Percentiles rank a stretch among this genome's conserved stretches.
phyloP scores from a whole-genome alignment of 2,329 filamentous ascomycete species.

The Phialemoniopsis sp. region DNA sequence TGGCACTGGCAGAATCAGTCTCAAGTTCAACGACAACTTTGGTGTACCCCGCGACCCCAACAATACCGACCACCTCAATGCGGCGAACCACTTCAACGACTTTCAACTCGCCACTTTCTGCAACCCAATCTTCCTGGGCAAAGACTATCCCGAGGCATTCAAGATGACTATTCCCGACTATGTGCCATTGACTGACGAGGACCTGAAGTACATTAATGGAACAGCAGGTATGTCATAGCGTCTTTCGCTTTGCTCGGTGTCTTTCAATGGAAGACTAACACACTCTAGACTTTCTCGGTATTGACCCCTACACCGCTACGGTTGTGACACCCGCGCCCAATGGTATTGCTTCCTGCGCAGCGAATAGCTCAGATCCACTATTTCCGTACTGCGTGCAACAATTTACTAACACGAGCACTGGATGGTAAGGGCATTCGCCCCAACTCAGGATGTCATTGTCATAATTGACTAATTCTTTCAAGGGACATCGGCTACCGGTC shows the following conservation, averaged over 20 bases:
- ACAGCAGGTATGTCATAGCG: no score
- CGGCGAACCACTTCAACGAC: slow-evolving; percentile 40
- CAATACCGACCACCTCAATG: slow-evolving; percentile 35
- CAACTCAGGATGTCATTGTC: no score
- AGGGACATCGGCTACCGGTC: slow-evolving; percentile 52
- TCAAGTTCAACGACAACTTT: slow-evolving; percentile 48
- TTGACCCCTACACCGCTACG: slow-evolving; percentile 55
- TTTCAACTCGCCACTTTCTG: slow-evolving; percentile 43
- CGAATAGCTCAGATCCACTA: slow-evolving; percentile 35
- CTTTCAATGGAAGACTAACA: no score
- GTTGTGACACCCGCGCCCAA: slow-evolving; percentile 42
- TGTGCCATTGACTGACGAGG: slow-evolving; percentile 38
- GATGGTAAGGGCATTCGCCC: slow-evolving; percentile 40
- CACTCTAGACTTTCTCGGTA: slow-evolving; percentile 54
- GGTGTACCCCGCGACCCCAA: slow-evolving; percentile 38
- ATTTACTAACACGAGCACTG: slow-evolving; percentile 37
- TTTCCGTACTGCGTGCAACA: slow-evolving; percentile 50
- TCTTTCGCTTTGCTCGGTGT: no score
- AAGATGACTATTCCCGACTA: slow-evolving; percentile 39
- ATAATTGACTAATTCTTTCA: no score
- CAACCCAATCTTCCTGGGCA: slow-evolving; percentile 48
- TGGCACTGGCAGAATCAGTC: slow-evolving; percentile 41
- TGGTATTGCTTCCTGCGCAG: slow-evolving; percentile 42
- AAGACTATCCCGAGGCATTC: slow-evolving; percentile 43
- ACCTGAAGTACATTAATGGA: slow-evolving; percentile 34